Evolutionary conservation across 1,284 basidiomycete species (phyloP).

Genomic region (Puccinia polysora): DNA sequence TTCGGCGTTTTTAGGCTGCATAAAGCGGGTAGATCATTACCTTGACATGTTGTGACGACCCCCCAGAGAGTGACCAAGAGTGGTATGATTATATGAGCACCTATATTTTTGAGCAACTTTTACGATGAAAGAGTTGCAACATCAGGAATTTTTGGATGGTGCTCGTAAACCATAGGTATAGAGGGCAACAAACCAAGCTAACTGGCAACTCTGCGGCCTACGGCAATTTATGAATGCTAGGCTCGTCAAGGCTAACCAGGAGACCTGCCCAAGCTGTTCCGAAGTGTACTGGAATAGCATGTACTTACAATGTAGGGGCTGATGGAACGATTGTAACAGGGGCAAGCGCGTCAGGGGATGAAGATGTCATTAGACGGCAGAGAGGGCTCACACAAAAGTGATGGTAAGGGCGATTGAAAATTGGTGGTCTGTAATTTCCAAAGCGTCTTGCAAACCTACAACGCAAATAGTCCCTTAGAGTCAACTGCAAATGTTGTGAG

Average conservation of each 20-base stretch:
- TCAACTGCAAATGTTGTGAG: not conserved
- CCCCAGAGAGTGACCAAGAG: slow-evolving; percentile 37
- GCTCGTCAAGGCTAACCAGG: no score
- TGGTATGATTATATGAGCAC: slow-evolving; percentile 34
- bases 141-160: no score
- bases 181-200: slow-evolving; percentile 18
- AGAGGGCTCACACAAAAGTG: slow-evolving; percentile 33
- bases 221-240: not conserved
- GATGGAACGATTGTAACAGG: not conserved
- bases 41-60: slow-evolving; percentile 39
- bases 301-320: slow-evolving; percentile 38
- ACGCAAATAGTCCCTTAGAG: not conserved
- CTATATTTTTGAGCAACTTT: slow-evolving; percentile 37
- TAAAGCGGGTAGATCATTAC: not conserved
- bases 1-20: not conserved
- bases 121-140: not conserved
- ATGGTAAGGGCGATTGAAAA: slow-evolving; percentile 39
- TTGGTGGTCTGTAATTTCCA: slow-evolving; percentile 26
- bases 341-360: not conserved
- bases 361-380: not conserved
- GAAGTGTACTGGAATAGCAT: no score
- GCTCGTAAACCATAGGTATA: not conserved
- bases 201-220: slow-evolving; percentile 37
- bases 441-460: slow-evolving; percentile 29
- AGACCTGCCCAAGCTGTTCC: no score